Base-by-base conservation (phyloP, 441 rosid genomes). In the Arabidopsis lyrata region DNA sequence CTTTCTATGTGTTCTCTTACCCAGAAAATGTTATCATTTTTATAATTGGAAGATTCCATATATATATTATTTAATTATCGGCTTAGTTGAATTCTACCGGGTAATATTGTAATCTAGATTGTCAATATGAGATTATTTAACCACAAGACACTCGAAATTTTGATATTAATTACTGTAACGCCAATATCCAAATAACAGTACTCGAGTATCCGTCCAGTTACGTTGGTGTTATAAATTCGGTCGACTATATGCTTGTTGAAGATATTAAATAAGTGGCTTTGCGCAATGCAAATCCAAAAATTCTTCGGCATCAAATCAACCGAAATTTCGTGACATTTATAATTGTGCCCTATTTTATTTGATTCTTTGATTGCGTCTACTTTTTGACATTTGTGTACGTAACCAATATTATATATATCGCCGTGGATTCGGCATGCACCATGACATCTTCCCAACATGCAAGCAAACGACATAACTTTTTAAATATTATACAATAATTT, bases 351-450 rank as follows among this genome's bases (percentile, higher is more conserved):
- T 35, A 11, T 20, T 41, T 13, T 32, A 63, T 53, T 72, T 53
- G 69, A 72, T 72, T 55, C 64, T 54, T 34, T 22, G 63, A 73
- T 55, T 55, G 52, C 59, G 66, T 73, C 44, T 64, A 24, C 59
- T 24, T 56, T 39, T 32, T 39, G 63, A 74, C 73, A 67, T 59
- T 63, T 60, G 73, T 66, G 20, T 41, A 20, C 32, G 6, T 20
- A 38, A 16, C n/a, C n/a, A 39, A 5, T 67, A 59, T 49, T 32
- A 49, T 60, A 39, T 60, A 67, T 47, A 59, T 49, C 41, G 29
- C 59, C 77, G 67, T 41, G 73, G 68, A 67, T 59, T 66, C 55
- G 18, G 68, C 78, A 60, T 67, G 78, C 57, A 67, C 68, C 49
- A 63, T 67, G 78, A 75, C 68, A 67, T 60, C 60, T 66, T 59